Evolutionary conservation across 2,329 filamentous ascomycete genomes (phyloP), one percentile per base, ranked within the genome.

Genomic region (Neophaeococcomyces aloes): DNA sequence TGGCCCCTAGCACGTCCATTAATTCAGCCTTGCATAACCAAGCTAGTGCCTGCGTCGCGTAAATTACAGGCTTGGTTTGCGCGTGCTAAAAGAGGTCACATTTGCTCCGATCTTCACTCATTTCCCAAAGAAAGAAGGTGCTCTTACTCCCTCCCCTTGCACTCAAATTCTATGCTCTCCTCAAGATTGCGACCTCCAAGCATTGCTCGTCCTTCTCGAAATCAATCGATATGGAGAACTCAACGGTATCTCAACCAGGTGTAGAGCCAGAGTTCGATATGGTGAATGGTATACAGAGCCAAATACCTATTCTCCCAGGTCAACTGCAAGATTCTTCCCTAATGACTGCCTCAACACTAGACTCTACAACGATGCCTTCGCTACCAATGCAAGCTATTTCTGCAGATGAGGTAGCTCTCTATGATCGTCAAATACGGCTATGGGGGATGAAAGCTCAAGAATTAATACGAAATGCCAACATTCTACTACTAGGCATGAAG

Each of bases 391-490:
- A 44, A 25, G 41, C 44, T 10, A 52, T 55, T 2, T 49, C 53
- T n/a, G 49, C 51, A 86, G 91, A 96, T 64, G 91, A 98, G 61
- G 94, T 96, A 58, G 91, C 89, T 11, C 78, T 96, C 4, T 98
- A 98, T 62, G 91, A 98, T 66, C 81, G 91, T 38, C 91, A 98
- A 63, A 95, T 98, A 57, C 83, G 91, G 42, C 79, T 98, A 23
- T 98, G 91, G 91, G 91, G 91, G 33, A 85, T 96, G 59, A 81
- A 91, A 57, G 91, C 91, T 5, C 91, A 98, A 63, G 83, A 94
- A 61, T 75, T 74, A 74, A 87, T 98, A 46, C 86, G 89, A 55
- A 83, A 76, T 47, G 86, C 91, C 47, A 87, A 87, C 58, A 83
- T 98, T 54, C 79, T 96, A 35, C 77, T 98, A 50, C 81, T 98